Conservation (phyloP, 768 basidiomycete genomes). For the Phylloporus scabripes region DNA sequence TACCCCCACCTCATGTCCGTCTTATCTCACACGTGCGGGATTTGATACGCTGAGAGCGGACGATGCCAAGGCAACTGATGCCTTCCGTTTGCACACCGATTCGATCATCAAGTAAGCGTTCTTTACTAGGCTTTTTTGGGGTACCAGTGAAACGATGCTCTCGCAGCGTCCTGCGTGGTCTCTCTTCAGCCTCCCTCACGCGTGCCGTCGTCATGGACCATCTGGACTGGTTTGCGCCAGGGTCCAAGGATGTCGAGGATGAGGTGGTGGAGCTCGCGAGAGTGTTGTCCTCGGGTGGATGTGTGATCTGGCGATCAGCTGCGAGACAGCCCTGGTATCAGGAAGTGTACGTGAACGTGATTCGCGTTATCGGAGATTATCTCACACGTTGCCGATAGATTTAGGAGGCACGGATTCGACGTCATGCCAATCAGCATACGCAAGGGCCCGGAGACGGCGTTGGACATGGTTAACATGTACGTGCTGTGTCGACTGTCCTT, state of each 20-base stretch:
- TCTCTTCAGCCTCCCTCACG: slow-evolving; percentile 46
- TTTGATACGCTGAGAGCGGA: slow-evolving; percentile 52
- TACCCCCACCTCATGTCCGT: slow-evolving; percentile 53
- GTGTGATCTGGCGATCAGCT: slow-evolving; percentile 63
- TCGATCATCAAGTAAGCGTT: slow-evolving; percentile 58
- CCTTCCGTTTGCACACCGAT: slow-evolving; percentile 68
- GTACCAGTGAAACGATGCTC: neutral
- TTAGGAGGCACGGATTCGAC: slow-evolving; percentile 48
- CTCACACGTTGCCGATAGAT: slow-evolving; percentile 29
- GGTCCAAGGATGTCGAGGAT: slow-evolving; percentile 42
- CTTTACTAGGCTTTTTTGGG: neutral
- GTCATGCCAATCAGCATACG: slow-evolving; percentile 50
- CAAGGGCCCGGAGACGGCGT: slow-evolving; percentile 40
- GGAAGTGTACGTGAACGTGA: slow-evolving; percentile 33
- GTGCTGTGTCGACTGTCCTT: slow-evolving; percentile 11
- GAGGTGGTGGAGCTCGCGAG: slow-evolving; percentile 52
- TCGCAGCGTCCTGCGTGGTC: slow-evolving; percentile 41
- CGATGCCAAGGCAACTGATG: slow-evolving; percentile 40
- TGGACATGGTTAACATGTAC: slow-evolving; percentile 71
- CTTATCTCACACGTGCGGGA: slow-evolving; percentile 57
- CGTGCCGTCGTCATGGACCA: slow-evolving; percentile 70
- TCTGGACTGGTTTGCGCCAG: slow-evolving; percentile 53
- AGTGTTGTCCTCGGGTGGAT: slow-evolving; percentile 53
- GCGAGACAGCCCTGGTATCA: slow-evolving; percentile 64
- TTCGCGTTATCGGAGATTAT: neutral